phyloP scores from a whole-genome alignment of 257 asterid genomes.

The Coffea eugenioides region DNA sequence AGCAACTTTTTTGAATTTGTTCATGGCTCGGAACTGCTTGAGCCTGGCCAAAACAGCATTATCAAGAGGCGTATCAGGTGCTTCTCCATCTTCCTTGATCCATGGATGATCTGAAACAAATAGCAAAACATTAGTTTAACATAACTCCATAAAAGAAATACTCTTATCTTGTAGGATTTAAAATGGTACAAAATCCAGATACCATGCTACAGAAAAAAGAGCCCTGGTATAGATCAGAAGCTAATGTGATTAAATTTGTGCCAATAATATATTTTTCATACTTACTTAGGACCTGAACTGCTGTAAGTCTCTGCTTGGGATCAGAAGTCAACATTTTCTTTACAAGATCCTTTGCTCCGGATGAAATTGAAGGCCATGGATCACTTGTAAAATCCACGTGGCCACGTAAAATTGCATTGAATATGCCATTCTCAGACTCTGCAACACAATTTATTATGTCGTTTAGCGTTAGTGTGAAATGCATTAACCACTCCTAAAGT shows the following conservation, averaged over 20 bases:
- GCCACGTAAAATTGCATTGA: slow-evolving; percentile 77
- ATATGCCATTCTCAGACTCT: slow-evolving; percentile 91
- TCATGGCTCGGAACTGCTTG: slow-evolving; percentile 78
- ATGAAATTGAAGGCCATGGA: slow-evolving; percentile 94
- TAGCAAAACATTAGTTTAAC: background rate
- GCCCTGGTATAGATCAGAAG: background rate
- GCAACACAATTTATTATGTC: slow-evolving; percentile 1
- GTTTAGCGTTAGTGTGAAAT: background rate
- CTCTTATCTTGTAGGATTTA: background rate
- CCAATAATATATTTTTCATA: background rate
- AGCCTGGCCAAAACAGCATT: slow-evolving; percentile 65
- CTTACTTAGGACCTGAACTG: slow-evolving; percentile 82
- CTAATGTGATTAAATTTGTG: background rate
- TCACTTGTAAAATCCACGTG: slow-evolving; percentile 79
- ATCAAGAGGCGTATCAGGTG: slow-evolving; percentile 73
- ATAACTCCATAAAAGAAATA: background rate
- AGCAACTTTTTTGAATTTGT: slow-evolving; percentile 73
- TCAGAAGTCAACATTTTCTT: slow-evolving; percentile 75
- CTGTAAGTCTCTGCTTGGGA: slow-evolving; percentile 85
- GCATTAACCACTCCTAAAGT: too few species aligned
- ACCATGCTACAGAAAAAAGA: too few species aligned
- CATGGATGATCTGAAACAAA: slow-evolving; percentile 57
- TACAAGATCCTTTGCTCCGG: slow-evolving; percentile 87
- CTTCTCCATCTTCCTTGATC: slow-evolving; percentile 83
- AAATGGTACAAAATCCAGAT: background rate